A percentile compares a stretch with the other conserved stretches of the same genome.
These are phyloP conservation scores for Artemisia annua DNA, from an alignment of 129 eudicot genomes.

Conservation along the genomic window DNA sequence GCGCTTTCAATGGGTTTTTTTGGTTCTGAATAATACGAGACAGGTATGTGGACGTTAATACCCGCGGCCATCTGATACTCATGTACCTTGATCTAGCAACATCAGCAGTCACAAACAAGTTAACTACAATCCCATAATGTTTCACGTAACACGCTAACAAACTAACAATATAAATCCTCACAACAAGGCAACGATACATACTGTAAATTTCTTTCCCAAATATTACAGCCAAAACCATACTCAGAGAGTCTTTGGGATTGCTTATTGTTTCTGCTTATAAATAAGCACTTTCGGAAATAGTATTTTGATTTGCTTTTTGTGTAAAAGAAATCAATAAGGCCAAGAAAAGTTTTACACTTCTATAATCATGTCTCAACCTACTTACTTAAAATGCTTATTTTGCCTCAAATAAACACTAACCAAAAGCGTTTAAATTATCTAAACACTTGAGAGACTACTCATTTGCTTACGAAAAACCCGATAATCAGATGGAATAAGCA, in stretches of 20 bases:
- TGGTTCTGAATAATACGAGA: conserved; percentile 66
- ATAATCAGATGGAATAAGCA: no score
- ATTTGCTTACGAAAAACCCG: no score
- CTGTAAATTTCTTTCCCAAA: background rate
- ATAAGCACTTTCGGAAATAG: no score
- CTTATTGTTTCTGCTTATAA: no score
- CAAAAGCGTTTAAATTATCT: no score
- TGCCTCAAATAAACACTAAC: background rate
- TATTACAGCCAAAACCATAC: no score
- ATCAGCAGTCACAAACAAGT: background rate
- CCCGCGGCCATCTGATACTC: conserved; percentile 87
- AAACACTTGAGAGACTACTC: no score
- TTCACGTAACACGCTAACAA: background rate
- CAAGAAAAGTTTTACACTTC: background rate
- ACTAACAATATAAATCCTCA: background rate
- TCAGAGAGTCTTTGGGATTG: no score
- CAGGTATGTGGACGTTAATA: conserved; percentile 71
- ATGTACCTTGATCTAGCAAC: conserved; percentile 27
- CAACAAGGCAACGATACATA: background rate
- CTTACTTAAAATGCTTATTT: background rate
- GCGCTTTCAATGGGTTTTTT: conserved; percentile 76
- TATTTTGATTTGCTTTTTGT: no score
- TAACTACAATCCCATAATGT: background rate
- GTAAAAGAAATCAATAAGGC: no score
- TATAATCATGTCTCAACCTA: background rate